Percentiles rank a stretch among this genome's conserved stretches.
phyloP scores from a whole-genome alignment of 495 filamentous ascomycete genomes.

The Amphirosellinia nigrospora region DNA sequence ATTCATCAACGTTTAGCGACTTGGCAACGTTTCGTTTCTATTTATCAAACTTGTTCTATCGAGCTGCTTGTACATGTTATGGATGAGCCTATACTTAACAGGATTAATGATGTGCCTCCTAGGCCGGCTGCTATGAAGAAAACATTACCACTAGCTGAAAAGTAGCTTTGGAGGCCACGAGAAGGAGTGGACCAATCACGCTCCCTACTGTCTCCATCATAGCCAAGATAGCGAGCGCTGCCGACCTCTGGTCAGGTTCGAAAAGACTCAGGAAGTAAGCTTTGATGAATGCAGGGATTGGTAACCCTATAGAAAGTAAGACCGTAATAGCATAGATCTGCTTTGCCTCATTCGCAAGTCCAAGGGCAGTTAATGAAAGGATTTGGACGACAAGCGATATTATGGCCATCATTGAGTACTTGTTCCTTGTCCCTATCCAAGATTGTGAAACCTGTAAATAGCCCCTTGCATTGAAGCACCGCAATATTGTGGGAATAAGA shows the following conservation, averaged over 20 bases:
- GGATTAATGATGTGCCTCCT: neutral
- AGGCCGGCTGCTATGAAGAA: slow-evolving; percentile 3
- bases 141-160: neutral
- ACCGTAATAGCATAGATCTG: neutral
- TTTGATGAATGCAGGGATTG: neutral
- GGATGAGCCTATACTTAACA: neutral
- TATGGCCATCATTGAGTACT: neutral
- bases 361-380: neutral
- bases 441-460: neutral
- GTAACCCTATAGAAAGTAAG: neutral
- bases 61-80: neutral
- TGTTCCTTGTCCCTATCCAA: neutral
- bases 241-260: neutral
- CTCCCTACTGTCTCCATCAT: slow-evolving; percentile 14
- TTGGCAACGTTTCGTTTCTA: too few species aligned
- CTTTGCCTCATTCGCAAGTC: neutral
- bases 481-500: neutral
- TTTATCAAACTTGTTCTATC: neutral
- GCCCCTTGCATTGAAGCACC: neutral
- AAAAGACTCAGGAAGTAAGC: neutral
- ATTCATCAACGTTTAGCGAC: too few species aligned
- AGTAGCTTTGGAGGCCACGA: neutral
- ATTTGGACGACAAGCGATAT: neutral
- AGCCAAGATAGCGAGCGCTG: neutral
- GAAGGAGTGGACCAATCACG: neutral